Conservation (phyloP, 1,284 basidiomycete species). For the Laetiporus sulphureus region DNA sequence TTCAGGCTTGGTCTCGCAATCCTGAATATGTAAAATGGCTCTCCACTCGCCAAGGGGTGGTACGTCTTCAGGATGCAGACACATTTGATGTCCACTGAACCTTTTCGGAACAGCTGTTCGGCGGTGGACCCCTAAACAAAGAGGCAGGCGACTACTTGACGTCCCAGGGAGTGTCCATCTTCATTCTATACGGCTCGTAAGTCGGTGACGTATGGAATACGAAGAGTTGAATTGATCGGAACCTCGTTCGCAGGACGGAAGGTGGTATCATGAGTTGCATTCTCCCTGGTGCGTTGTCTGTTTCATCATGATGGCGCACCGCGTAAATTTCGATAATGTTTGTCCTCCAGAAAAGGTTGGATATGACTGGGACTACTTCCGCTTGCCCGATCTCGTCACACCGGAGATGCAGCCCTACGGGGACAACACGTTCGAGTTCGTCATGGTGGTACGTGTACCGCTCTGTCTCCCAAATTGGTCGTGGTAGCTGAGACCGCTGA, state of each 20-base stretch:
- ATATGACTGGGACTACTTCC: constrained; percentile 16
- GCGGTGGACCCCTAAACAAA: constrained; percentile 15
- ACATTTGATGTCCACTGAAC: neutral
- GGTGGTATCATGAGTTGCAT: constrained; percentile 1
- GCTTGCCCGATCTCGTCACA: constrained; percentile 3
- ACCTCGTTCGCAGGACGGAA: neutral
- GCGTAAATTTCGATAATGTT: neutral
- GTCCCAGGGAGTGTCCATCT: constrained; percentile 10
- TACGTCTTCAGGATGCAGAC: neutral
- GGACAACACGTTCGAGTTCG: constrained; percentile 8
- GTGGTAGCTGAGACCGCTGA: neutral
- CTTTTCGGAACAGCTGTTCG: constrained; percentile 7
- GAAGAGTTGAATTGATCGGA: too few species aligned
- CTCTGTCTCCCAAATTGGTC: neutral
- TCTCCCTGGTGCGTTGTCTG: neutral
- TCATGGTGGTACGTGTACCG: constrained; percentile 6
- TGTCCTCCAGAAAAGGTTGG: neutral
- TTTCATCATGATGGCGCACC: neutral
- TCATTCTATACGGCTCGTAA: constrained; percentile 12
- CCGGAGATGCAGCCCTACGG: constrained; percentile 9
- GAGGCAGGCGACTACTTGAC: constrained; percentile 14
- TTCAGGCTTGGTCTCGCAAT: constrained; percentile 4
- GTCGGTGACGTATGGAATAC: too few species aligned
- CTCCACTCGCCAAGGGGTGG: neutral
- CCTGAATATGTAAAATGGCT: constrained; percentile 5